Evolutionary conservation across 2,329 filamentous ascomycete species (phyloP), one percentile per base, ranked within the genome.

Genomic region (Echinosphaeria canescens): DNA sequence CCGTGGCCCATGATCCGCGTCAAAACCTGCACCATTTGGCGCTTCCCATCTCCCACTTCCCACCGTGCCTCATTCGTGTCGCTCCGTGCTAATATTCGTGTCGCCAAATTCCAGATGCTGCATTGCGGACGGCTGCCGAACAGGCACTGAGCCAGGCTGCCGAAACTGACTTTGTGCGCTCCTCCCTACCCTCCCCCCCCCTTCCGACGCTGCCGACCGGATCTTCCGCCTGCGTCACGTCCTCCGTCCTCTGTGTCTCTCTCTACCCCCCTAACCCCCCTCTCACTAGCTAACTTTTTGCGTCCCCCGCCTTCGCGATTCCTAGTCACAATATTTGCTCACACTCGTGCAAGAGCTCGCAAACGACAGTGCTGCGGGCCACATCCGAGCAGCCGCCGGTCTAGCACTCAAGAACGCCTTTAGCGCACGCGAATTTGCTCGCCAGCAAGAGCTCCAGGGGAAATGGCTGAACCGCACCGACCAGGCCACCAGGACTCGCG

Each of bases 381-480:
- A 80, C 46, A 88, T 93, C 47, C 76, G 88, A 62, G 76, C 80
- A 40, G 85, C 88, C 39, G 88, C 88, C 42, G 88, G 84, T 69
- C 69, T 98, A 41, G 85, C 88, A 40, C 62, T 98, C 45, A 98
- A 98, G 59, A 98, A 98, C 63, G 78, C 88, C 43, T 95, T 98
- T 59, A 81, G 80, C 45, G 79, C 84, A 44, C 76, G 88, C 61
- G 88, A 98, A 53, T 74, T 74, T 44, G 59, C 70, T 43, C 75
- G 82, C 46, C 72, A 92, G 54, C 75, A 79, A 46, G 78, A 90
- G 48, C 69, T 95, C 31, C 88, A 95, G 56, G 65, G 71, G 45
- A 82, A 90, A 74, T 98, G 88, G 88, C 59, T 88, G 34, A 68
- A 74, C 48, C 71, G 78, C 46, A 75, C 85, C 38, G 75, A 81